A percentile compares a stretch with the other conserved stretches of the same genome.
Conservation (phyloP, 768 basidiomycete genomes). For the Lanmaoa rubissima region DNA sequence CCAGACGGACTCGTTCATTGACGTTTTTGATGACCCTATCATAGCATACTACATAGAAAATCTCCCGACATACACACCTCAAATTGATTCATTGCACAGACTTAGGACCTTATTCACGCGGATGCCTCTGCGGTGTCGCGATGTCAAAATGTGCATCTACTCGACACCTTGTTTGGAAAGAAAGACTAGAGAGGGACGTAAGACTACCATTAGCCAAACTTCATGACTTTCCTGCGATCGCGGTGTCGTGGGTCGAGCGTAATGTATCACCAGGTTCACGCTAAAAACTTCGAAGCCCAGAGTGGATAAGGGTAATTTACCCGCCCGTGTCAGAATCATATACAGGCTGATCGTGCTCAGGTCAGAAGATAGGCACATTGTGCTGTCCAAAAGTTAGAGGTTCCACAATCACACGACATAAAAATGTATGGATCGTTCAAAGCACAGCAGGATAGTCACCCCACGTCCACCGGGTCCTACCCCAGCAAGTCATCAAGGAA, state of each 20-base stretch:
- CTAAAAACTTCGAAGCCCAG: neutral
- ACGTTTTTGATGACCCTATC: conserved; percentile 5
- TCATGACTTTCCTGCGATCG: neutral
- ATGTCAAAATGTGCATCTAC: too few species aligned
- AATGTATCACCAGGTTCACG: neutral
- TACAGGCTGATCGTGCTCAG: neutral
- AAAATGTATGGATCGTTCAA: neutral
- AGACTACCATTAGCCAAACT: too few species aligned
- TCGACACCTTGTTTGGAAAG: too few species aligned
- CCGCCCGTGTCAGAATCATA: neutral
- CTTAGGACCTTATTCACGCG: too few species aligned
- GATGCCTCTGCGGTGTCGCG: too few species aligned
- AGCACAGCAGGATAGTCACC: neutral
- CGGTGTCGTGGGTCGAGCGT: neutral
- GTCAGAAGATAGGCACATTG: neutral
- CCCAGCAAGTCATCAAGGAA: conserved; percentile 66
- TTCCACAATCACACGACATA: neutral
- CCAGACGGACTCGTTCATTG: neutral
- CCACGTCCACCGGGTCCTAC: conserved; percentile 20
- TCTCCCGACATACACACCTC: too few species aligned
- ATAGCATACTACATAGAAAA: neutral
- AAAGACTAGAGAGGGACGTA: too few species aligned
- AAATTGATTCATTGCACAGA: too few species aligned
- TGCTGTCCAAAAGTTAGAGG: neutral
- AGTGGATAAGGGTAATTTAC: neutral